These are phyloP conservation scores for Scenedesmus sp. DNA, from an alignment of 163 green algal genomes.

Conservation along the genomic window DNA sequence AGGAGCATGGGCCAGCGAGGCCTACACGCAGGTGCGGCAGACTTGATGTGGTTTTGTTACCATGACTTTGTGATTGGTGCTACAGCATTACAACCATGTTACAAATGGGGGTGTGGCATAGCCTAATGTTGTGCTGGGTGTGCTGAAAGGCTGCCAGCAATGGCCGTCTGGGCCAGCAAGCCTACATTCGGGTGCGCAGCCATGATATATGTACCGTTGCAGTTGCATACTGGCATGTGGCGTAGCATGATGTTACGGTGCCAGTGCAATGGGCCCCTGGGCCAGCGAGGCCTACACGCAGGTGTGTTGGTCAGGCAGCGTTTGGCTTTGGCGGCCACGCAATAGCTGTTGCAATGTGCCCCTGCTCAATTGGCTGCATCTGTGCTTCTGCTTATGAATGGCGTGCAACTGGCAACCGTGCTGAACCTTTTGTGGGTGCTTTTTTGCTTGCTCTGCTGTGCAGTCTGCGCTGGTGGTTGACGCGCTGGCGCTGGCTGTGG, in stretches of 20 bases:
- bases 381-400: too few species aligned
- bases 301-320: conserved; percentile 43
- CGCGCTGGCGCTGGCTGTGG: conserved; percentile 90
- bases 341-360: too few species aligned
- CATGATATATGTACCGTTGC: too few species aligned
- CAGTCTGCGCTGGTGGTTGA: conserved; percentile 95
- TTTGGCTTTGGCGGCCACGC: background rate
- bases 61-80: too few species aligned
- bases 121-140: background rate
- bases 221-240: too few species aligned
- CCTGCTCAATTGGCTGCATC: too few species aligned
- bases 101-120: too few species aligned
- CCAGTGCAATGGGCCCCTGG: conserved; percentile 81
- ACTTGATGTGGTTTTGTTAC: background rate
- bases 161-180: too few species aligned
- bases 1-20: conserved; percentile 93
- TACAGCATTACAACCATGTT: too few species aligned
- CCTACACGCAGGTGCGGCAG: conserved; percentile 83
- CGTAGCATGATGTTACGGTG: too few species aligned
- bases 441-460: background rate
- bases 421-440: background rate
- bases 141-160: background rate
- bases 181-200: too few species aligned
- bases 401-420: background rate
- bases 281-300: conserved; percentile 92